Conservation (phyloP, 2,329 filamentous ascomycete species). For the Cytospora schulzeri region DNA sequence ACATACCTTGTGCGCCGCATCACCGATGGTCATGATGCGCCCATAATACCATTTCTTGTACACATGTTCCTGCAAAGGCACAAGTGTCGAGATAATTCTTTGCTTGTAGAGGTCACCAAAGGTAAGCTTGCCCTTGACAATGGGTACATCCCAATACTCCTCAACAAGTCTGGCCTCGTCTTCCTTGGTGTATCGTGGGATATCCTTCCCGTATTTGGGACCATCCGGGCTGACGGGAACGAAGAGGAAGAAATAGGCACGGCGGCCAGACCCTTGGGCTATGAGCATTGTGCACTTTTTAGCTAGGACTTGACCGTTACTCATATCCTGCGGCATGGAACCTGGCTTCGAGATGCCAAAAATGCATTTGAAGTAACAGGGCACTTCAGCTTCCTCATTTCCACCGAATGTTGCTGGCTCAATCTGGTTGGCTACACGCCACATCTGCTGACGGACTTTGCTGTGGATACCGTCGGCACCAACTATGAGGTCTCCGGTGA, state of each 20-base stretch:
- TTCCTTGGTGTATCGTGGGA: background rate
- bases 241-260: background rate
- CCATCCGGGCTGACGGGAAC: background rate
- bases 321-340: background rate
- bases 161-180: slow-evolving; percentile 13
- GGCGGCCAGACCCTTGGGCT: background rate
- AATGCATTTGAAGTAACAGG: slow-evolving; percentile 19
- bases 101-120: slow-evolving; percentile 22
- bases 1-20: slow-evolving; percentile 38
- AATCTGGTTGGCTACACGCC: background rate
- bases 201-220: background rate
- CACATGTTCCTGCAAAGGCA: slow-evolving; percentile 37
- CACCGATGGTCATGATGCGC: slow-evolving; percentile 37
- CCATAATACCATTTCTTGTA: slow-evolving; percentile 38
- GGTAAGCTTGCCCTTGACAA: slow-evolving; percentile 16
- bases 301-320: background rate
- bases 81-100: slow-evolving; percentile 34
- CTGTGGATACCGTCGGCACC: slow-evolving; percentile 28
- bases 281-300: background rate
- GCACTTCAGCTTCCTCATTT: background rate
- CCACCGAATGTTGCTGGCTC: background rate
- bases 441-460: slow-evolving; percentile 31
- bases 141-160: slow-evolving; percentile 13
- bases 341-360: slow-evolving; percentile 28
- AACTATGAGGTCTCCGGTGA: slow-evolving; percentile 26